Conservation (phyloP, 73 alveolate species). For the Paramecium sonneborni region DNA sequence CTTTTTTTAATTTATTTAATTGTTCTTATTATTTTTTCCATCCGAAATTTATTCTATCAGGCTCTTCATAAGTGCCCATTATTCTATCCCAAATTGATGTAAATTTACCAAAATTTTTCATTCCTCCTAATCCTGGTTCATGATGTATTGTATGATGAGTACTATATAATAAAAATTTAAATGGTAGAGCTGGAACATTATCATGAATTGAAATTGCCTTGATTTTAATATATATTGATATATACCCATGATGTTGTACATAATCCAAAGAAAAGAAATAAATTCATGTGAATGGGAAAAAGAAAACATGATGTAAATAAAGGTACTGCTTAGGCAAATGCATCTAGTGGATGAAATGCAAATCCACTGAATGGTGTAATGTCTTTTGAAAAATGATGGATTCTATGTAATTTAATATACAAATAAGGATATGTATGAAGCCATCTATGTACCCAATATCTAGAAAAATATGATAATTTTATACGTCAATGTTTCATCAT, state of each 20-base stretch:
- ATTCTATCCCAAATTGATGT: conserved; percentile 76
- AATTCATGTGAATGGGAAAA: conserved; percentile 68
- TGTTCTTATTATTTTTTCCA: conserved; percentile 34
- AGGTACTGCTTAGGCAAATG: conserved; percentile 73
- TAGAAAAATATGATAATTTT: not conserved
- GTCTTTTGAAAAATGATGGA: conserved; percentile 70
- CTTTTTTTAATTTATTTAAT: not conserved
- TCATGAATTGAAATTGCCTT: conserved; percentile 73
- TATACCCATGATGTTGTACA: conserved; percentile 67
- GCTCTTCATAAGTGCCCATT: conserved; percentile 73
- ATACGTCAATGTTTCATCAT: conserved; percentile 72
- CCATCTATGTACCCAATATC: conserved; percentile 74
- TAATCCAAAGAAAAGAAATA: conserved; percentile 58
- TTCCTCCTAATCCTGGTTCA: conserved; percentile 68
- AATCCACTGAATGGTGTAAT: conserved; percentile 74
- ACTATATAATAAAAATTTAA: conserved; percentile 68
- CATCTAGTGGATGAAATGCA: conserved; percentile 78
- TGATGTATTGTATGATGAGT: conserved; percentile 75
- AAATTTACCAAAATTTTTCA: conserved; percentile 71
- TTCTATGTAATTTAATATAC: conserved; percentile 66
- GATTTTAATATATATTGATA: not conserved
- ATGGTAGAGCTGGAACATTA: conserved; percentile 74
- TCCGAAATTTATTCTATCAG: conserved; percentile 71
- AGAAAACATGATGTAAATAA: conserved; percentile 66
- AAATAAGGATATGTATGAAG: conserved; percentile 70